Base-by-base conservation (phyloP, 176 grass and related monocot species). In the Rhynchospora breviuscula region DNA sequence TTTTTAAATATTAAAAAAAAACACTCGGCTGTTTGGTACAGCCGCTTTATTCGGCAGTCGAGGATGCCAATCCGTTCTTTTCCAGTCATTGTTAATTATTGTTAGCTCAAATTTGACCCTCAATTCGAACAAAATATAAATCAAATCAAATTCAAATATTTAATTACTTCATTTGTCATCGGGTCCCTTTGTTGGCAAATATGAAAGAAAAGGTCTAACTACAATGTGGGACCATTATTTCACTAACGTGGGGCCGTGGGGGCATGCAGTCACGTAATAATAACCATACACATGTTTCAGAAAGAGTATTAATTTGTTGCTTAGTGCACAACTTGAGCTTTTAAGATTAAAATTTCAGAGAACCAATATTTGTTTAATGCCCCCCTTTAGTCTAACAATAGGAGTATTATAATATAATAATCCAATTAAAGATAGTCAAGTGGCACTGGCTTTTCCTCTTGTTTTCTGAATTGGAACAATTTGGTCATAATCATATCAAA, bases 301-400 rank as follows among this genome's bases (percentile, higher is more conserved):
- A 47, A 40, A 64, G 62, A 80, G 26, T 56, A 73, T 40, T 40
- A 40, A 40, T 85, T 87, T 88, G 86, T 84, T 88, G 68, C 84
- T 85, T 90, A 88, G 78, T 86, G 81, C 56, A 83, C 78, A 88
- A 87, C 81, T 94, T 88, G 90, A 88, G 25, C 61, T 85, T 85
- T 83, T 92, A 94, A 87, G 33, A 81, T 82, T 81, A 58, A 84
- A 87, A 63, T 47, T 46, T 49, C 79, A 81, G 82, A 65, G 84
- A 89, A 92, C 92, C 88, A 89, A 23, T 64, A 21, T 59, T 77
- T 89, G 49, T 78, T 87, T 87, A 88, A 85, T 83, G 59, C 81
- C 45, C 35, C 35, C 19, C 1, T 58, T 86, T 49, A 83, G 52
- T 40, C 74, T 74, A 33, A 83, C 71, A 79, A 56, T 52, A 73